Evolutionary conservation across 352 stramenopile genomes (phyloP).

Genomic region (Phytophthora kernoviae): DNA sequence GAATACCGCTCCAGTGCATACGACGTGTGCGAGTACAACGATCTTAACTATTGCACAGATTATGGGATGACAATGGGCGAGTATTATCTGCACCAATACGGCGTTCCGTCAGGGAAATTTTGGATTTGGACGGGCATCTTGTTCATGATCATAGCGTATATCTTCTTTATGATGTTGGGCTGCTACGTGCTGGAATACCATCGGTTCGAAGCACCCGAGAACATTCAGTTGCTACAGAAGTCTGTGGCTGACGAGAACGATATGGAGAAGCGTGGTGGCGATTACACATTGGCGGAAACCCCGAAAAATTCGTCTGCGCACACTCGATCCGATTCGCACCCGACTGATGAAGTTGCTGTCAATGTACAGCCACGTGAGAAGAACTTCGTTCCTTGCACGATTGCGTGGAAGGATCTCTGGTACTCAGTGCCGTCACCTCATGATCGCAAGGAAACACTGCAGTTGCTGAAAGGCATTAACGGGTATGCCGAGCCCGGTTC

Average conservation of each 20-base stretch:
- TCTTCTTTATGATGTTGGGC: constrained; percentile 32
- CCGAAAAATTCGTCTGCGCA: constrained; percentile 17
- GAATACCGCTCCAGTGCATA: constrained; percentile 27
- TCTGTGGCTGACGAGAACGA: constrained; percentile 5
- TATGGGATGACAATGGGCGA: constrained; percentile 36
- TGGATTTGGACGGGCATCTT: constrained; percentile 37
- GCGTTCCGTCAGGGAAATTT: constrained; percentile 16
- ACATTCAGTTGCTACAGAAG: constrained; percentile 13
- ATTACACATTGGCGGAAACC: constrained; percentile 5
- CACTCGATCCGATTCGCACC: constrained; percentile 2
- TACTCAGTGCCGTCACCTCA: constrained; percentile 37
- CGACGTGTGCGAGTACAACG: constrained; percentile 28
- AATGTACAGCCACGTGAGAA: constrained; percentile 11
- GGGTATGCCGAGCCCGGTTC: constrained; percentile 71
- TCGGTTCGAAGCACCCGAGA: constrained; percentile 32
- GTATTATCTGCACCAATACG: constrained; percentile 38
- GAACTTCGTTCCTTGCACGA: constrained; percentile 31
- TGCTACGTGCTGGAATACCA: constrained; percentile 38
- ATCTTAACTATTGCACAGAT: constrained; percentile 20
- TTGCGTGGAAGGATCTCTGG: constrained; percentile 42
- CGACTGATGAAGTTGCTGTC: constrained; percentile 8
- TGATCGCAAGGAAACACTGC: constrained; percentile 25
- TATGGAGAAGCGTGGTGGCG: constrained; percentile 14
- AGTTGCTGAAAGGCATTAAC: constrained; percentile 71
- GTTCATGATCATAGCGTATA: constrained; percentile 32